phyloP scores from a whole-genome alignment of 2,329 filamentous ascomycete species.

The Paraphaeosphaeria sporulosa region DNA sequence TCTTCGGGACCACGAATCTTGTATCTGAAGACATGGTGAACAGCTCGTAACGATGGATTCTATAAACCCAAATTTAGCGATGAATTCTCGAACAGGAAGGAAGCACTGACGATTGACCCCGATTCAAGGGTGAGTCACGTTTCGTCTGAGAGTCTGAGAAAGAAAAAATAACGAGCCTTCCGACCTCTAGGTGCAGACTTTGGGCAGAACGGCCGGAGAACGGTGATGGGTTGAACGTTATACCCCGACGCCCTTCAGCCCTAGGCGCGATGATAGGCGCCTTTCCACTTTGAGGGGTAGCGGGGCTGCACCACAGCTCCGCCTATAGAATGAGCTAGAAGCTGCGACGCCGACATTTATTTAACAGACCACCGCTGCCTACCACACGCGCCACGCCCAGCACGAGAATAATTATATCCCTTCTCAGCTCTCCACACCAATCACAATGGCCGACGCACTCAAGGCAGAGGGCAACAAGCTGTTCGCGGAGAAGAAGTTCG shows the following conservation, averaged over 20 bases:
- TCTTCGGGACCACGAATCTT: conserved; percentile 18
- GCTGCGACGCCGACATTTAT: conserved; percentile 39
- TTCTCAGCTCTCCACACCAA: conserved; percentile 6
- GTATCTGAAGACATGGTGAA: background rate
- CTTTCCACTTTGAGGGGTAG: conserved; percentile 21
- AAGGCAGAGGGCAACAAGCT: conserved; percentile 99
- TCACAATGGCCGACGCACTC: conserved; percentile 75
- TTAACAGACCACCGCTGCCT: conserved; percentile 34
- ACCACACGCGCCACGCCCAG: conserved; percentile 18
- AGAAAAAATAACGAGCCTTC: background rate
- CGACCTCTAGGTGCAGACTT: background rate
- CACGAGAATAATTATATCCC: background rate
- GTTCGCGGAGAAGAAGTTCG: conserved; percentile 96
- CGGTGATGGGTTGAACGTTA: conserved; percentile 12
- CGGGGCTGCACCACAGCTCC: conserved; percentile 31
- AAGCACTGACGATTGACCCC: background rate
- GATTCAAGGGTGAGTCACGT: background rate
- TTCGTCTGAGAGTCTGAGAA: too few species aligned
- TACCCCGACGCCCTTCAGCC: conserved; percentile 37
- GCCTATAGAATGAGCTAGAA: conserved; percentile 49
- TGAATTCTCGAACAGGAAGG: background rate
- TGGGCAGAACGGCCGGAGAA: background rate
- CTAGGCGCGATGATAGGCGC: conserved; percentile 16
- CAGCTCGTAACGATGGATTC: background rate
- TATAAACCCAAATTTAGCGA: background rate